Evolutionary conservation across 2,329 filamentous ascomycete species (phyloP).

Genomic region (Ambrosiella xylebori): DNA sequence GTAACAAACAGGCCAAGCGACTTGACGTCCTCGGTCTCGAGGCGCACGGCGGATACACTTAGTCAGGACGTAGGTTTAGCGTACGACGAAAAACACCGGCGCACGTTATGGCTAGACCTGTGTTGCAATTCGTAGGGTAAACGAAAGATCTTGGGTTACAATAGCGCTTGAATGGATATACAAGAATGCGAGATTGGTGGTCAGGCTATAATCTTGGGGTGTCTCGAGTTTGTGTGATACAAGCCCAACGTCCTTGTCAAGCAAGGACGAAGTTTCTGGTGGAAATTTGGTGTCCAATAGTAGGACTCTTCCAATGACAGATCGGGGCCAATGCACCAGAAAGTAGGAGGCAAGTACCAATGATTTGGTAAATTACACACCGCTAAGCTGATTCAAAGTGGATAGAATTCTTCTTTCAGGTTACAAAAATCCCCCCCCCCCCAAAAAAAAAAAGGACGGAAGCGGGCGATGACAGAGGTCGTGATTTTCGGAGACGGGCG

Average conservation of each 20-base stretch:
- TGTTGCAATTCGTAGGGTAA: not conserved
- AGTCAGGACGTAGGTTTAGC: not conserved
- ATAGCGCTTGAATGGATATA: not conserved
- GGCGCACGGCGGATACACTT: not conserved
- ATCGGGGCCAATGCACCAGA: not conserved
- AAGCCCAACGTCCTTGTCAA: not conserved
- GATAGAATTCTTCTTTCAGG: not conserved
- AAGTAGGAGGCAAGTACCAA: not conserved
- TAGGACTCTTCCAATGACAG: not conserved
- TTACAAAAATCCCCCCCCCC: no score
- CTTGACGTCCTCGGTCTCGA: no score
- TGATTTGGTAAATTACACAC: not conserved
- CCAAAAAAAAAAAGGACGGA: not conserved
- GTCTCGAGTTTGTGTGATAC: not conserved
- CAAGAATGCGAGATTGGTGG: not conserved
- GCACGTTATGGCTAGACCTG: not conserved
- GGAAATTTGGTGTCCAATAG: not conserved
- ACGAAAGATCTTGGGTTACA: not conserved
- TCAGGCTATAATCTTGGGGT: not conserved
- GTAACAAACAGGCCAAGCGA: not conserved
- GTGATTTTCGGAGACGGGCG: not conserved
- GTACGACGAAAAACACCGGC: not conserved
- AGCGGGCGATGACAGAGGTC: not conserved
- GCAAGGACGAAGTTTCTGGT: not conserved
- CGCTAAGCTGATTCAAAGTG: not conserved